Conservation (phyloP, 2,329 filamentous ascomycete species). For the Lasiodiplodia citricola region DNA sequence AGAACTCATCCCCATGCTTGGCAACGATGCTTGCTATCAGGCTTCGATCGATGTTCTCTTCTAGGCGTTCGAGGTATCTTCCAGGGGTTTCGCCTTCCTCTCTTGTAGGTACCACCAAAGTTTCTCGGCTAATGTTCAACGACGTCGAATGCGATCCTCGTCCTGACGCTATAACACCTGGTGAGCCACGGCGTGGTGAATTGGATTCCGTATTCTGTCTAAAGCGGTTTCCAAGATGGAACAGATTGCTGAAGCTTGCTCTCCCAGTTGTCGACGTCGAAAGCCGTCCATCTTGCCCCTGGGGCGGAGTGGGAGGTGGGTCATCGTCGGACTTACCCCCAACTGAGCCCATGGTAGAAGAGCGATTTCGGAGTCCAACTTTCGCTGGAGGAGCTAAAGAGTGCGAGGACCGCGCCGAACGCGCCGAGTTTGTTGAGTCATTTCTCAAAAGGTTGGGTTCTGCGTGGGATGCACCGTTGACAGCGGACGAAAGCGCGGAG, state of each 20-base stretch:
- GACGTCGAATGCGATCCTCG: constrained; percentile 84
- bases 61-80: constrained; percentile 83
- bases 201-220: constrained; percentile 80
- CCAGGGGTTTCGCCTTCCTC: constrained; percentile 88
- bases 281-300: constrained; percentile 60
- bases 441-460: constrained; percentile 59
- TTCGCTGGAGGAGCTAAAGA: constrained; percentile 64
- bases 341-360: constrained; percentile 87
- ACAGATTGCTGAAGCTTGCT: constrained; percentile 89
- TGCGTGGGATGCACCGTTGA: constrained; percentile 42
- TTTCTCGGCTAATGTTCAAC: constrained; percentile 75
- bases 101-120: constrained; percentile 73
- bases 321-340: constrained; percentile 74
- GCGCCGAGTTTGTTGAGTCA: constrained; percentile 67
- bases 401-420: constrained; percentile 66
- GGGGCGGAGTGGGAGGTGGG: constrained; percentile 62
- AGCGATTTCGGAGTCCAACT: constrained; percentile 72
- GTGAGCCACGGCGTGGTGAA: constrained; percentile 65
- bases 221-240: constrained; percentile 75
- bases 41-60: constrained; percentile 79
- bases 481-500: constrained; percentile 52
- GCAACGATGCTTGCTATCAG: constrained; percentile 84
- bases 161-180: constrained; percentile 64
- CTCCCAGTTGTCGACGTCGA: constrained; percentile 85
- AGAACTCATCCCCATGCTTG: constrained; percentile 85